Evolutionary conservation across 345 rosid genomes (phyloP).

Genomic region (Syzygium aromaticum): DNA sequence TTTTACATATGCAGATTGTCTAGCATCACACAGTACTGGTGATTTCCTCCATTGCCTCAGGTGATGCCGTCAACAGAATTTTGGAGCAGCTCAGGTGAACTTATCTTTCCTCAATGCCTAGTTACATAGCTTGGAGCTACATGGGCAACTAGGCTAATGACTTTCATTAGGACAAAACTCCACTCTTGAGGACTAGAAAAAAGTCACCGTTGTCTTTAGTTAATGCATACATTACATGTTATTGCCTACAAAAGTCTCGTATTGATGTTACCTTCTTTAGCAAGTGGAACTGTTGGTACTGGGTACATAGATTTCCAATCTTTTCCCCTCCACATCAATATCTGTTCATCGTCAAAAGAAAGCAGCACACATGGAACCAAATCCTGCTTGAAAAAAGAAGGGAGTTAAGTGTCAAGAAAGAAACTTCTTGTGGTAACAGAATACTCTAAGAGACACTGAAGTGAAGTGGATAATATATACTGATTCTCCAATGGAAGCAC

Average conservation of each 20-base stretch:
- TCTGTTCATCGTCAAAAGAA: slow-evolving; percentile 85
- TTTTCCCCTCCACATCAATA: slow-evolving; percentile 86
- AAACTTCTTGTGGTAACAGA: neutral
- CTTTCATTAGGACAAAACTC: neutral
- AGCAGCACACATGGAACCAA: slow-evolving; percentile 86
- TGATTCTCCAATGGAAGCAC: neutral
- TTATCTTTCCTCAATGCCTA: neutral
- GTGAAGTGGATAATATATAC: neutral
- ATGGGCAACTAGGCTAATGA: neutral
- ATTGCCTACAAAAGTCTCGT: neutral
- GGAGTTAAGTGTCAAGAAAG: neutral
- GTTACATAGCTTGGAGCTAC: neutral
- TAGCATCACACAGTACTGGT: neutral
- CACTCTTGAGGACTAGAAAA: neutral
- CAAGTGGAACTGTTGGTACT: slow-evolving; percentile 19
- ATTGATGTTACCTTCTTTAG: slow-evolving; percentile 7
- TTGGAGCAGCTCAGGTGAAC: neutral
- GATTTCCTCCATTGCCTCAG: neutral
- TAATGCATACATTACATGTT: neutral
- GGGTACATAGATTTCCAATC: slow-evolving; percentile 72
- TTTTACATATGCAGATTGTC: neutral
- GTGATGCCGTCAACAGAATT: neutral
- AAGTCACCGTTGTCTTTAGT: neutral
- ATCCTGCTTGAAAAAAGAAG: slow-evolving; percentile 29
- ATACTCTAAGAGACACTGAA: neutral